These are phyloP conservation scores for Scheffersomyces coipomensis DNA, from an alignment of 805 yeast genomes.

Conservation along the genomic window DNA sequence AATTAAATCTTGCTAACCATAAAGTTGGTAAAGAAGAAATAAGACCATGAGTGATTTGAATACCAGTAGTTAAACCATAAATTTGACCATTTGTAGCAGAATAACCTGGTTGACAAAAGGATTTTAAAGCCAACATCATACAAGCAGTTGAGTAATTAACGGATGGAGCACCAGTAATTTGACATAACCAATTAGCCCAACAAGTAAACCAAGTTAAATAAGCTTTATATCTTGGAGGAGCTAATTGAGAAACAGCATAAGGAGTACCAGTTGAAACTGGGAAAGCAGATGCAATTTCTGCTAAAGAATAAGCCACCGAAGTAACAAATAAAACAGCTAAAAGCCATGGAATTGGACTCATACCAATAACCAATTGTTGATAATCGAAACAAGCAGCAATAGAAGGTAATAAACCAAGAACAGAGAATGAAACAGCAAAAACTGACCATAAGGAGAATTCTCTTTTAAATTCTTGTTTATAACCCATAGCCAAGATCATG, in stretches of 20 bases:
- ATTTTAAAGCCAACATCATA: slow-evolving; percentile 52
- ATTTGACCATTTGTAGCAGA: slow-evolving; percentile 47
- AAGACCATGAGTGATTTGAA: slow-evolving; percentile 45
- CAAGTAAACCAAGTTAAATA: slow-evolving; percentile 61
- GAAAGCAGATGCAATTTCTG: slow-evolving; percentile 63
- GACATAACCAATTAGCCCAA: slow-evolving; percentile 65
- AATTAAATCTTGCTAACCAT: slow-evolving; percentile 51
- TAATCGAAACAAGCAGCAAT: slow-evolving; percentile 62
- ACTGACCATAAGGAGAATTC: slow-evolving; percentile 56
- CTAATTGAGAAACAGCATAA: slow-evolving; percentile 62
- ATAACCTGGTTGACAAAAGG: slow-evolving; percentile 38
- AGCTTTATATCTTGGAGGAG: slow-evolving; percentile 55
- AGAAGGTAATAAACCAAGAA: slow-evolving; percentile 64
- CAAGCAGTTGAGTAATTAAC: slow-evolving; percentile 57
- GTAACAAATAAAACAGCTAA: slow-evolving; percentile 55
- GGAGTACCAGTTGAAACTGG: slow-evolving; percentile 72
- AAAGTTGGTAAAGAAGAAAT: slow-evolving; percentile 55
- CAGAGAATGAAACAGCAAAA: slow-evolving; percentile 62
- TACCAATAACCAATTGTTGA: slow-evolving; percentile 60
- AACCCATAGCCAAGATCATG: slow-evolving; percentile 55
- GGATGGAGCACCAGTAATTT: slow-evolving; percentile 61
- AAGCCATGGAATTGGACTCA: slow-evolving; percentile 61
- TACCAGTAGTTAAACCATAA: slow-evolving; percentile 52
- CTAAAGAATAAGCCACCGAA: slow-evolving; percentile 60
- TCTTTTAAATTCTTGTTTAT: slow-evolving; percentile 62